phyloP scores from a whole-genome alignment of 305 asterid genomes.

The Fraxinus baroniana region DNA sequence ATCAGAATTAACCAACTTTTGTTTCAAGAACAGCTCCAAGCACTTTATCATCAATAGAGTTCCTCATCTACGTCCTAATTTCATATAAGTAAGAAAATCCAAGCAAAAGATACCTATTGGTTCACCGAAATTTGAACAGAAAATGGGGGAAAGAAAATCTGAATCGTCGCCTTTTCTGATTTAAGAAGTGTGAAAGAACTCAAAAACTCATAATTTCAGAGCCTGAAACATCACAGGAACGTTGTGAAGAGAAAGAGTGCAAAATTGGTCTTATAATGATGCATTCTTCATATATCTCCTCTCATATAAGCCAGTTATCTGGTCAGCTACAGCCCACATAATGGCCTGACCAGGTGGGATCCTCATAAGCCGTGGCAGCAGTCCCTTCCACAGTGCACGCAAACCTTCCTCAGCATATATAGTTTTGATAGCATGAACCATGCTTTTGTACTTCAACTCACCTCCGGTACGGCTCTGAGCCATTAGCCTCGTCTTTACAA shows the following conservation, averaged over 20 bases:
- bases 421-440: conserved; percentile 82
- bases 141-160: not conserved
- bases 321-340: conserved; percentile 97
- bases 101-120: not conserved
- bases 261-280: conserved; percentile 29
- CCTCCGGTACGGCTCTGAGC: conserved; percentile 79
- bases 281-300: conserved; percentile 47
- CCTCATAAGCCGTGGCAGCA: conserved; percentile 90
- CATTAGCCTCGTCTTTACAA: conserved; percentile 95
- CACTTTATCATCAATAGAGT: not conserved
- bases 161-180: not conserved
- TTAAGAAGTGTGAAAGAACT: not conserved
- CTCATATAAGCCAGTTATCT: conserved; percentile 81
- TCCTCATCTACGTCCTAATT: not conserved
- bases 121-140: not conserved
- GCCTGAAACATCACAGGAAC: not conserved
- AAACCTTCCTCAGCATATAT: conserved; percentile 83
- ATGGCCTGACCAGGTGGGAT: conserved; percentile 99
- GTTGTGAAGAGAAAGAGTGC: not conserved
- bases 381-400: conserved; percentile 80
- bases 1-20: not conserved
- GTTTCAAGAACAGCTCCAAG: not conserved
- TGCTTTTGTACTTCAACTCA: conserved; percentile 75
- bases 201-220: not conserved
- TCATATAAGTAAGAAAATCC: not conserved